Base-by-base conservation (phyloP, 2,329 filamentous ascomycete species). In the Cladosporium sp. region DNA sequence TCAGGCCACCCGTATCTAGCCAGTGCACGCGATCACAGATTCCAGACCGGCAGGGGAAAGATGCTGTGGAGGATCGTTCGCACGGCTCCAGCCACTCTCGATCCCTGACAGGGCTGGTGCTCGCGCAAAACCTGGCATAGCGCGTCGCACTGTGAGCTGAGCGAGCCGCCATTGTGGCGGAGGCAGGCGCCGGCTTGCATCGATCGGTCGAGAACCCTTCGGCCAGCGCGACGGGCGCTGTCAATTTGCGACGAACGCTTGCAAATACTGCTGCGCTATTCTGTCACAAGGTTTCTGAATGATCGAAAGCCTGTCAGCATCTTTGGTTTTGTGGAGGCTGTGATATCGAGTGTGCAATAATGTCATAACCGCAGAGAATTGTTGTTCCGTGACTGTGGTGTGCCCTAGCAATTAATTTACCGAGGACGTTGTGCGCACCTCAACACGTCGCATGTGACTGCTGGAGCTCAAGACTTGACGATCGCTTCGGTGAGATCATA, bases 11-110 rank as follows among this genome's bases (percentile, higher is more conserved):
- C n/a, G 4, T 42, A 34, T 9, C 9, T 20, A 22, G 37, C 37
- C 37, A 35, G 51, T 45, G 39, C 51, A 36, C 51, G 51, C 51
- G 51, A 54, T 54, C 51, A n/a, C 37, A 45, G 25, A 24, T 22
- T 54, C 39, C 28, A 32, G 20, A 34, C 24, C 37, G 42, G 37
- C 51, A 54, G 25, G 39, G 39, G 19, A 45, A 17, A 32, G 44
- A 28, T 22, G 34, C 35, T 22, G 49, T 36, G 48, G 49, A 40
- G 35, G 35, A 52, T 52, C 35, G 49, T 17, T 52, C 34, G 37
- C 25, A 52, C 49, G 36, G 35, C 45, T 19, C 35, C 36, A 28
- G 36, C 36, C 49, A 28, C 34, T 17, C 22, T 24, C 32, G 22
- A n/a, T 45, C 42, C 42, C 42, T 45, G 42, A 28, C 15, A 45